phyloP scores from a whole-genome alignment of 495 filamentous ascomycete species.

The Penicillium taxi region DNA sequence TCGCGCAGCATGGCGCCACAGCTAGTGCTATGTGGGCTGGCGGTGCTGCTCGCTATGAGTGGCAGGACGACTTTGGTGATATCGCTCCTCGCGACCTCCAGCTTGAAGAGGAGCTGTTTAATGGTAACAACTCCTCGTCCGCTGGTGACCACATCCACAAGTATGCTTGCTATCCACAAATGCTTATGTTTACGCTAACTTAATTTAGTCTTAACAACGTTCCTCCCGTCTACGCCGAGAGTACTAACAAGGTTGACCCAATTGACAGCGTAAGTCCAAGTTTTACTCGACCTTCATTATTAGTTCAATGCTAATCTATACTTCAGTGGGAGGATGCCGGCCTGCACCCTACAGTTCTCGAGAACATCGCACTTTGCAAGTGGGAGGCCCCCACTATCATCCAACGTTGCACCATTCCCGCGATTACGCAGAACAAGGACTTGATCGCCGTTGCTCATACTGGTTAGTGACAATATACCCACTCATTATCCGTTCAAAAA shows the following conservation, averaged over 20 bases:
- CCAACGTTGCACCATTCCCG: conserved; percentile 74
- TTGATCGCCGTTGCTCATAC: conserved; percentile 86
- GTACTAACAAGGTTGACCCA: conserved; percentile 18
- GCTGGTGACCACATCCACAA: conserved; percentile 35
- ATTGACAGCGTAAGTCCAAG: conserved; percentile 27
- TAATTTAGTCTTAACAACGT: conserved; percentile 19
- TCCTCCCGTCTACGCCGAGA: background rate
- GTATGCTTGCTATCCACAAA: conserved; percentile 13
- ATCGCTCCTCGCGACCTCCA: conserved; percentile 59
- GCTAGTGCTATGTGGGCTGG: conserved; percentile 40
- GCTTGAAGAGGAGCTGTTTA: conserved; percentile 70
- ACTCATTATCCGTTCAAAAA: background rate
- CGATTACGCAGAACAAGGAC: conserved; percentile 63
- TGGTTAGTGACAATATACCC: conserved; percentile 46
- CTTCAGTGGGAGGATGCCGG: conserved; percentile 71
- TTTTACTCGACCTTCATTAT: conserved; percentile 33
- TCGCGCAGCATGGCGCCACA: background rate
- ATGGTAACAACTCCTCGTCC: conserved; percentile 37
- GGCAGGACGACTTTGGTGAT: conserved; percentile 78
- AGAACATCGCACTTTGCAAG: conserved; percentile 64
- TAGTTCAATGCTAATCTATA: conserved; percentile 27
- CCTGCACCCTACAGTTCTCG: conserved; percentile 72
- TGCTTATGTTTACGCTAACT: background rate
- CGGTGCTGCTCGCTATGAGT: conserved; percentile 66
- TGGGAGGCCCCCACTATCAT: conserved; percentile 72